Evolutionary conservation across 2,329 filamentous ascomycete genomes (phyloP).

Genomic region (Dothiorella sarmentorum): DNA sequence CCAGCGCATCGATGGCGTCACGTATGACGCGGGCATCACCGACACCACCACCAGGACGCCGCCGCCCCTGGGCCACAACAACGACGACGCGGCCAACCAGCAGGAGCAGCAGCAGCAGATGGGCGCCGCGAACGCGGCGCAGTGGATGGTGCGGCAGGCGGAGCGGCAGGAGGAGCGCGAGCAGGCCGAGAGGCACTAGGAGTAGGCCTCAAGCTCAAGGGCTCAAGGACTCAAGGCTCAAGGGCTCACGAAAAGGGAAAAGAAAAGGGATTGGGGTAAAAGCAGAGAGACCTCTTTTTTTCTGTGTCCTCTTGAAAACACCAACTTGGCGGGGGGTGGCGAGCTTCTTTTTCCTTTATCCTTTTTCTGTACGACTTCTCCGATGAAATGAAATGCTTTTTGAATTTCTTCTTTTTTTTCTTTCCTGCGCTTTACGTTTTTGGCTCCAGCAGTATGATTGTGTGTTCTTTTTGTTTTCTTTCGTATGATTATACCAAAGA

Average conservation of each 20-base stretch:
- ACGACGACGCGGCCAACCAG: background rate
- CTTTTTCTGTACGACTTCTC: too few relatives aligned
- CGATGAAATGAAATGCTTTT: too few relatives aligned
- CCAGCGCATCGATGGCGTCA: constrained; percentile 45
- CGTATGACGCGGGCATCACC: constrained; percentile 40
- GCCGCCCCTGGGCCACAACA: constrained; percentile 22
- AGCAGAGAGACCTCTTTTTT: too few relatives aligned
- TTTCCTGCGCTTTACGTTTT: constrained; percentile 1
- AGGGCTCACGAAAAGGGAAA: too few relatives aligned
- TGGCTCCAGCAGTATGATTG: too few relatives aligned
- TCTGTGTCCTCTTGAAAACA: background rate
- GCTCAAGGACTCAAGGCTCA: too few relatives aligned
- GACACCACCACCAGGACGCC: constrained; percentile 40
- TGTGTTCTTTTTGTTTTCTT: background rate
- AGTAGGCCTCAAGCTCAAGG: background rate
- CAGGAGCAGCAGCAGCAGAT: too few relatives aligned
- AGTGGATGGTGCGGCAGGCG: constrained; percentile 7
- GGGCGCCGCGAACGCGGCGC: constrained; percentile 13
- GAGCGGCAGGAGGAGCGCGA: constrained; percentile 13
- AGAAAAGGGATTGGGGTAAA: too few relatives aligned
- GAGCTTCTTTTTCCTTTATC: background rate
- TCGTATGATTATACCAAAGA: constrained; percentile 12
- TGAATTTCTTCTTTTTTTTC: background rate
- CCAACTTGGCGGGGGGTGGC: too few relatives aligned
- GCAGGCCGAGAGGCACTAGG: background rate